phyloP scores from a whole-genome alignment of 257 asterid species.

The Fraxinus americana region DNA sequence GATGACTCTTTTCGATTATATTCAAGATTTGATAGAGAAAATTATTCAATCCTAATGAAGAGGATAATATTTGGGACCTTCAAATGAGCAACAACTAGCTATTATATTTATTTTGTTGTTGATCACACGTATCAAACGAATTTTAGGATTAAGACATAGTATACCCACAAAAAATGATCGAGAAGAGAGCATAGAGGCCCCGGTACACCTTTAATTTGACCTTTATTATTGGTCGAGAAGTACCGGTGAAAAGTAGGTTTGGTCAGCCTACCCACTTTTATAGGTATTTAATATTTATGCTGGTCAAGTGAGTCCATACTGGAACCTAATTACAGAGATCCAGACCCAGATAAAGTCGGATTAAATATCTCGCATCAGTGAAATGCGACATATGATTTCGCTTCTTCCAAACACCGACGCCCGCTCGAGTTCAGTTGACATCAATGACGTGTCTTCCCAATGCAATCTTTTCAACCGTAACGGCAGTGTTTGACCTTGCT shows the following conservation, averaged over 20 bases:
- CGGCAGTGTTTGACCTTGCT: constrained; percentile 5
- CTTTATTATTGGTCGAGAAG: not conserved
- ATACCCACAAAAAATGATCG: too few species aligned
- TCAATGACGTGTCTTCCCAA: not conserved
- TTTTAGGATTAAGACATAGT: too few species aligned
- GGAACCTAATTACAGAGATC: not conserved
- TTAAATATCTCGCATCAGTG: not conserved
- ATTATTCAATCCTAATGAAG: too few species aligned
- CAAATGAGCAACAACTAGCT: too few species aligned
- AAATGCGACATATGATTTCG: not conserved
- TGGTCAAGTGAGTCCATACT: not conserved
- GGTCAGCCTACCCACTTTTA: not conserved
- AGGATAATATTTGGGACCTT: too few species aligned
- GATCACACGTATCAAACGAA: too few species aligned
- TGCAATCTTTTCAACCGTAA: not conserved
- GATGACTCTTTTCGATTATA: too few species aligned
- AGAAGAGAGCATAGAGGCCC: too few species aligned
- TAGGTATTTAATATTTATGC: too few species aligned
- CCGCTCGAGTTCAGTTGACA: constrained; percentile 5
- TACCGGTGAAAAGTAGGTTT: not conserved
- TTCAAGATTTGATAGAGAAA: too few species aligned
- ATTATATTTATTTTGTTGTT: too few species aligned
- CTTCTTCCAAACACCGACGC: not conserved
- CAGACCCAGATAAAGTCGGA: not conserved
- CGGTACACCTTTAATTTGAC: too few species aligned